Base-by-base conservation (phyloP, 768 basidiomycete genomes). In the Kwoniella dendrophila region DNA sequence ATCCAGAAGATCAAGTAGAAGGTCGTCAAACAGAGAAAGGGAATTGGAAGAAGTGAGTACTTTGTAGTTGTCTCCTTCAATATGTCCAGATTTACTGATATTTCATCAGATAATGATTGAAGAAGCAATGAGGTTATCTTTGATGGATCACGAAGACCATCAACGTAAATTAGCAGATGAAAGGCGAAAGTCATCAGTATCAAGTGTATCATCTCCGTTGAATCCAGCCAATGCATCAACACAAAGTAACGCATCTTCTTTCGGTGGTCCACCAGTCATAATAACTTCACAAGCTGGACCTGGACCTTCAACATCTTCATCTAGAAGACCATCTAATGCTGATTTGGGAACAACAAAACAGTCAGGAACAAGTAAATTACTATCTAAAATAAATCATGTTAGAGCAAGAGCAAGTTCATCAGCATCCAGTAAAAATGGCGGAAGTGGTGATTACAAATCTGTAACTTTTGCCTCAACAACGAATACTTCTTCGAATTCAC, bases 71-170 rank as follows among this genome's bases (percentile, higher is more conserved):
- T 29, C 20, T 43, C 8, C 41, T 20, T 6, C 8, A 22, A 40
- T 56, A 44, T 18, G 24, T 56, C 6, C 29, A n/a, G 22, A 30
- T 59, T 26, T 33, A 5, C 36, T n/a, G 11, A n/a, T 11, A 18
- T 14, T 12, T 30, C 36, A 44, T 22, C 66, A 99, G 92, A 81
- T 99, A 44, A 97, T 98, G 95, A 82, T 99, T 56, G 94, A 94
- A 90, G 96, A 98, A 81, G 96, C 96, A 4, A 98, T 99, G 93
- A 86, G 95, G 56, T 81, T 96, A 59, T 96, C 92, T 27, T 82
- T 97, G 67, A 77, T 96, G 49, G 95, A 98, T 60, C 93, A 98
- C 72, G 94, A 97, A 80, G 92, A 92, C 72, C 90, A 92, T 57
- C 91, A 92, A 75, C 84, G 86, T 71, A 79, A 80, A 55, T 59